A percentile compares a stretch with the other conserved stretches of the same genome.
Conservation (phyloP, 106 monocot genomes). For the Allium fistulosum region DNA sequence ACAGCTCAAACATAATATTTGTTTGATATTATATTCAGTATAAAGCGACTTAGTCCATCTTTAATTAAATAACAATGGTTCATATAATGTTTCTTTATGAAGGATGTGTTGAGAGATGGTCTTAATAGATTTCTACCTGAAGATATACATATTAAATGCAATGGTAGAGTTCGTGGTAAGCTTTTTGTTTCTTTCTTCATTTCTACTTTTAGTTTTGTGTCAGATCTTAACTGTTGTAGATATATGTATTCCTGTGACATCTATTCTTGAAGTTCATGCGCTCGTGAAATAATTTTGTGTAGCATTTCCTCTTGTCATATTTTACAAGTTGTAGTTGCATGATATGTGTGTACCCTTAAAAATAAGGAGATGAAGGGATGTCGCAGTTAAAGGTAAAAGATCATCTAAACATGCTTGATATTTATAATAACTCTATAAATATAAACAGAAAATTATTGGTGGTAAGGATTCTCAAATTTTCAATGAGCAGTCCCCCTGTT, state of each 20-base stretch:
- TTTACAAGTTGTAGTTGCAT: neutral
- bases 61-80: no score
- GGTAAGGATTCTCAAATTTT: no score
- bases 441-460: no score
- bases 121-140: slow-evolving; percentile 73
- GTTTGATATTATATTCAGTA: no score
- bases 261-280: neutral
- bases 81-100: slow-evolving; percentile 7
- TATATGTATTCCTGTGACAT: neutral
- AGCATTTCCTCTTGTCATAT: neutral
- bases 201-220: neutral
- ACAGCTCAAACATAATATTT: no score
- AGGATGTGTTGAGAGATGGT: slow-evolving; percentile 78
- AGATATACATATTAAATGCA: slow-evolving; percentile 69
- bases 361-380: no score
- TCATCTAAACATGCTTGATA: no score
- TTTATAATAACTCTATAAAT: no score
- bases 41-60: no score
- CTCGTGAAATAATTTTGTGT: neutral
- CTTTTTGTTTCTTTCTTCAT: neutral
- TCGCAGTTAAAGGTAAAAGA: no score
- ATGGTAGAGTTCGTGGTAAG: slow-evolving; percentile 85
- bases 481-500: no score
- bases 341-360: neutral
- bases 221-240: neutral